Evolutionary conservation across 306 rosid genomes (phyloP).

Genomic region (Rosa chinensis): DNA sequence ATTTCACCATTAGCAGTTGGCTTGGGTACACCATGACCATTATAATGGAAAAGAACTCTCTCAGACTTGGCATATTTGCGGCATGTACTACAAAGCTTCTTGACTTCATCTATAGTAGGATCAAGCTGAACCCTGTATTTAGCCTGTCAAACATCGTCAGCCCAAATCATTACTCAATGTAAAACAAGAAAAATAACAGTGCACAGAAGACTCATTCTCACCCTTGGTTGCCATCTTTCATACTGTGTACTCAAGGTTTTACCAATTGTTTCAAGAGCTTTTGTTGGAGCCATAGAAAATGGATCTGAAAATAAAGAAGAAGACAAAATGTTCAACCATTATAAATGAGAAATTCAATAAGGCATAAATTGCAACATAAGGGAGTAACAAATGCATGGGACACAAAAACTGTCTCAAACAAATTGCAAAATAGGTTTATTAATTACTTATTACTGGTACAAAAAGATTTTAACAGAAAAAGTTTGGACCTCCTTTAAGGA

Average conservation of each 20-base stretch:
- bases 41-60: constrained; percentile 96
- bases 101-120: constrained; percentile 96
- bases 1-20: constrained; percentile 97
- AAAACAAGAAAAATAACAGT: constrained; percentile 23
- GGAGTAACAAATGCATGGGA: background rate
- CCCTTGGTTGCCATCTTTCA: constrained; percentile 99
- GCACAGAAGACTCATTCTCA: constrained; percentile 31
- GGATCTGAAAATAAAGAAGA: constrained; percentile 64
- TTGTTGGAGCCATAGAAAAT: constrained; percentile 88
- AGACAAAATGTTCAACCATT: background rate
- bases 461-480: background rate
- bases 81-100: constrained; percentile 92
- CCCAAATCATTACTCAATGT: constrained; percentile 29
- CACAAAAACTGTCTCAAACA: background rate
- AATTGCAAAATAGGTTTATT: background rate
- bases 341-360: background rate
- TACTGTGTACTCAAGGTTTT: constrained; percentile 80
- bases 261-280: constrained; percentile 94
- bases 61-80: constrained; percentile 83
- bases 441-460: background rate
- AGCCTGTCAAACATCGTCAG: constrained; percentile 60
- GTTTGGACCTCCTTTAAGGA: background rate
- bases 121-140: constrained; percentile 89
- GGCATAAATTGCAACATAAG: background rate
- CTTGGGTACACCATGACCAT: constrained; percentile 99